These are phyloP conservation scores for Mycosphaerella arachidis DNA, from an alignment of 2,329 filamentous ascomycete species.

Conservation along the genomic window DNA sequence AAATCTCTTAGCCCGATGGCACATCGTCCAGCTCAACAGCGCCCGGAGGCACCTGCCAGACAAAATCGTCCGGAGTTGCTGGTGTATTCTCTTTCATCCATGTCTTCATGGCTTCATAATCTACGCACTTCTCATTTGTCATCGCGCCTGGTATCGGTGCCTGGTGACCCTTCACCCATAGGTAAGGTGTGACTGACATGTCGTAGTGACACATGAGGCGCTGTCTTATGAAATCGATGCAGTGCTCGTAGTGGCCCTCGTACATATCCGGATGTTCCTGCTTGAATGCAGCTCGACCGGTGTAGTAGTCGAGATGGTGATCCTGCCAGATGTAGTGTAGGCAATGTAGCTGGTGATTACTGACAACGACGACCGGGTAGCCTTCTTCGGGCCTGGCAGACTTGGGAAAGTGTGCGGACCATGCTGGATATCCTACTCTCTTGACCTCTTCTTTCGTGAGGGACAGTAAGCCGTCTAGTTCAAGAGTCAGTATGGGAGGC, in stretches of 20 bases:
- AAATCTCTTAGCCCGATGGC: neutral
- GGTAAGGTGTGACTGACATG: neutral
- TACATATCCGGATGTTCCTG: neutral
- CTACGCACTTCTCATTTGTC: neutral
- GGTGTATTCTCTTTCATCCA: neutral
- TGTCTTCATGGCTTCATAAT: neutral
- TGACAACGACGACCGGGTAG: neutral
- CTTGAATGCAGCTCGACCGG: neutral
- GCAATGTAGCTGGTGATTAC: neutral
- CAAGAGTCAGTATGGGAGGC: neutral
- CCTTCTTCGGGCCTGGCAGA: neutral
- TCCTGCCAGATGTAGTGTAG: neutral
- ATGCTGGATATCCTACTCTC: neutral
- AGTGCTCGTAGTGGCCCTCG: neutral
- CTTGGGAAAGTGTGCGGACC: neutral
- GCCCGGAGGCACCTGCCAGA: neutral
- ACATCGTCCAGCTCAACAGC: neutral
- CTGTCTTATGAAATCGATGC: neutral
- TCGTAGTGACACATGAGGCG: conserved; percentile 1
- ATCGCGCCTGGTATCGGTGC: neutral
- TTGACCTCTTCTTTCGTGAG: neutral
- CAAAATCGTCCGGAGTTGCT: neutral
- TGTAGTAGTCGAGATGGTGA: conserved; percentile 1
- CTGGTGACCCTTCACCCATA: neutral
- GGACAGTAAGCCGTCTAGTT: neutral